Percentiles rank a stretch among this genome's conserved stretches.
phyloP scores from a whole-genome alignment of 2,329 filamentous ascomycete genomes.

The Exophiala lecanii-corni region DNA sequence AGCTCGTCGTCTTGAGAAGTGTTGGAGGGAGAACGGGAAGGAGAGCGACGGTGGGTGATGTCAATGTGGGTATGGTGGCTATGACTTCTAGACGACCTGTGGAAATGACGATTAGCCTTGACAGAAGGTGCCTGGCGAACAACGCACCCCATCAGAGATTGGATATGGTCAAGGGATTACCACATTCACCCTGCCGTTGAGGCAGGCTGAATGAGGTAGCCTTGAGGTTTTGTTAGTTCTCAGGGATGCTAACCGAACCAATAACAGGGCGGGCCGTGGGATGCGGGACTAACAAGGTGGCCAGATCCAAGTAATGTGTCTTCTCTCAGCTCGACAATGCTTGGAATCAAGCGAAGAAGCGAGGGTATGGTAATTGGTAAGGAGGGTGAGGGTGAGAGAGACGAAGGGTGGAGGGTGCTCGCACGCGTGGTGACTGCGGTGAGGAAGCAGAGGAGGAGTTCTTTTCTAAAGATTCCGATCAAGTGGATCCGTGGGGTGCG shows the following conservation, averaged over 20 bases:
- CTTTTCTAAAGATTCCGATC: conserved; percentile 4
- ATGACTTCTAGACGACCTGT: conserved; percentile 28
- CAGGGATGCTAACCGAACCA: conserved; percentile 25
- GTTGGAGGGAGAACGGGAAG: conserved; percentile 35
- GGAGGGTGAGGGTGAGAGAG: background rate
- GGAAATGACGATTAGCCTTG: conserved; percentile 11
- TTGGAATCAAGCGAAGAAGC: no score
- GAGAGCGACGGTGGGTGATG: conserved; percentile 35
- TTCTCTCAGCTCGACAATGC: no score
- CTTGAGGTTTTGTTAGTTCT: conserved; percentile 26
- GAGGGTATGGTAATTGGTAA: conserved; percentile 5
- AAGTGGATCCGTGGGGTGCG: conserved; percentile 22
- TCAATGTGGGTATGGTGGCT: conserved; percentile 42
- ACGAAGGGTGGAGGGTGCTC: background rate
- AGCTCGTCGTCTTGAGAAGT: conserved; percentile 42
- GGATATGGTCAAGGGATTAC: conserved; percentile 26
- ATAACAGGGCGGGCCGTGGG: conserved; percentile 19
- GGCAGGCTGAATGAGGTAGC: conserved; percentile 27
- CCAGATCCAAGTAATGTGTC: conserved; percentile 13
- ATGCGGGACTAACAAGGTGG: conserved; percentile 15
- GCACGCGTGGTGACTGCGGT: conserved; percentile 16
- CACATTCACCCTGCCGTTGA: conserved; percentile 23
- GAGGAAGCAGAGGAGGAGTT: conserved; percentile 2
- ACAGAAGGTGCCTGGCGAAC: conserved; percentile 9
- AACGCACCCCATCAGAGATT: conserved; percentile 27